These are phyloP conservation scores for Thalassiosira hispida DNA, from an alignment of 352 stramenopile genomes.

Conservation along the genomic window DNA sequence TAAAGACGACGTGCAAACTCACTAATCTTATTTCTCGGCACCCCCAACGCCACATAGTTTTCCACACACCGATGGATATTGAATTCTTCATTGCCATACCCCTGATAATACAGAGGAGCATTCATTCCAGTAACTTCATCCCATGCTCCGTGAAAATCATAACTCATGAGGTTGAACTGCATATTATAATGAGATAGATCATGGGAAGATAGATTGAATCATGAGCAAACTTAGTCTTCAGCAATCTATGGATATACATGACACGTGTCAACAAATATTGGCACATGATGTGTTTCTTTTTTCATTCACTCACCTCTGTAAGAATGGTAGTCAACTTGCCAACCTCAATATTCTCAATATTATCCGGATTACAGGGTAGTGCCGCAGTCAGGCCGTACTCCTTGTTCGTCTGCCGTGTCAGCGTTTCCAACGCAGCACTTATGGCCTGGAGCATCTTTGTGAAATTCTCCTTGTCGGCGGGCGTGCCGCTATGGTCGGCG, in stretches of 20 bases:
- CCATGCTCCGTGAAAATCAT: conserved; percentile 51
- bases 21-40: conserved; percentile 31
- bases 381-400: conserved; percentile 46
- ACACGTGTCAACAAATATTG: too few species aligned
- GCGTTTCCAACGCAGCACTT: conserved; percentile 25
- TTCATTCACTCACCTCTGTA: conserved; percentile 21
- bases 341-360: conserved; percentile 52
- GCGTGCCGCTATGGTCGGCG: conserved; percentile 32
- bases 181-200: background rate
- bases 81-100: conserved; percentile 50
- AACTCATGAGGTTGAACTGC: conserved; percentile 46
- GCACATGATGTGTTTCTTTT: too few species aligned
- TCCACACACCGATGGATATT: conserved; percentile 42
- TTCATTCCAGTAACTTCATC: conserved; percentile 43
- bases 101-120: conserved; percentile 48
- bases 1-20: background rate
- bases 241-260: too few species aligned
- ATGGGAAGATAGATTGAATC: too few species aligned
- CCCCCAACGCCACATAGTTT: conserved; percentile 45
- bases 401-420: conserved; percentile 31
- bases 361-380: conserved; percentile 31
- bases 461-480: conserved; percentile 39
- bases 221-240: background rate
- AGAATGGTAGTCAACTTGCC: conserved; percentile 27
- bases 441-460: conserved; percentile 31